Evolutionary conservation across 495 filamentous ascomycete species (phyloP), one percentile per base, ranked within the genome.

Genomic region (Neurospora sp.): DNA sequence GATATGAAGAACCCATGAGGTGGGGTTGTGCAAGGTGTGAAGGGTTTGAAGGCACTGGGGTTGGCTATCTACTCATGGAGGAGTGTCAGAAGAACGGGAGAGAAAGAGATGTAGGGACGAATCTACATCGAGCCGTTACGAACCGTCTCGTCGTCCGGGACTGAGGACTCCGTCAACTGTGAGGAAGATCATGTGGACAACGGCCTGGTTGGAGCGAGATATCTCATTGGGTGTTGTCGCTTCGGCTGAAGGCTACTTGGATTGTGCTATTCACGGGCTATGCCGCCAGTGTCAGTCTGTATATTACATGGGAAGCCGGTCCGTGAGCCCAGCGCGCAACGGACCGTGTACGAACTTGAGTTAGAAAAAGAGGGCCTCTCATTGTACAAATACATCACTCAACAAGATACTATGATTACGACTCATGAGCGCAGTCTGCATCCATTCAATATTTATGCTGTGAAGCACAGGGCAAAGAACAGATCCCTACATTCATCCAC

Each of bases 1-100:
- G 79, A 79, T 86, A 81, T 85, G 70, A 39, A 12, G 18, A 20
- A 61, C 12, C 53, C 20, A 31, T 35, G 5, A 27, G 5, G 2
- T 12, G 12, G 12, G 11, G 11, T 20, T 18, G 3, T 31, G 20
- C 66, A 78, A 75, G 37, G 42, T 20, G 27, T 40, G 11, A 69
- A n/a, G 72, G 46, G 16, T 7, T 1, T 12, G 16, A n/a, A 72
- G 70, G 3, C 37, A 18, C 70, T 68, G 46, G 42, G 20, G 18
- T 8, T 69, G 46, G 18, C 37, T 53, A 38, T 53, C 41, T 18
- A 35, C 38, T 61, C 22, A 16, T 61, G 53, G 7, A 3, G 53
- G 53, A 7, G 14, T 16, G 22, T 61, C 53, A 35, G 53, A 61
- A 3, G 5, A 16, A 27, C 53, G 53, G 53, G 27, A 16, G 53